Conservation (phyloP, 1,139 yeast genomes). For the Geotrichum klebahnii region DNA sequence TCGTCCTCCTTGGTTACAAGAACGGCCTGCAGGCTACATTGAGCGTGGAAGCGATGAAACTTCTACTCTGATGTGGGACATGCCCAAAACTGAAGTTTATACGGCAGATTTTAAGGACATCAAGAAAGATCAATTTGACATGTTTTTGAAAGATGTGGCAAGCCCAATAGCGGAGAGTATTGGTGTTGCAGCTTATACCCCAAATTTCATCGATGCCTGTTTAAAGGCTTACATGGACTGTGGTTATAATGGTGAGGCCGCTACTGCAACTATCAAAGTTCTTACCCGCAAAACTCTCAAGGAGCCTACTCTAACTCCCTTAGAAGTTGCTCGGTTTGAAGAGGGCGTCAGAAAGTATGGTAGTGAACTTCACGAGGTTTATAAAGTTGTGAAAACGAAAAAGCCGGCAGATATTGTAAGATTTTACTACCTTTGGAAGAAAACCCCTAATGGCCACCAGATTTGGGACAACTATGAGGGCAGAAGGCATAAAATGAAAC, state of each 20-base stretch:
- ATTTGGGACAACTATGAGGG: constrained; percentile 87
- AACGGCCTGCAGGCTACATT: constrained; percentile 72
- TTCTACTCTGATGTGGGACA: constrained; percentile 64
- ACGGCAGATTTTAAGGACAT: constrained; percentile 25
- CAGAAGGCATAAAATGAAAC: constrained; percentile 52
- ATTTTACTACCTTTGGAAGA: constrained; percentile 87
- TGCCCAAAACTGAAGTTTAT: constrained; percentile 31
- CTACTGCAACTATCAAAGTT: constrained; percentile 43
- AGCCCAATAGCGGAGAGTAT: constrained; percentile 53
- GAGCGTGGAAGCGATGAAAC: constrained; percentile 83
- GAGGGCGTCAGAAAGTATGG: constrained; percentile 71
- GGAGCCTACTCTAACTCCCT: constrained; percentile 69
- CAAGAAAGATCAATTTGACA: constrained; percentile 41
- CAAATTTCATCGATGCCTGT: constrained; percentile 77
- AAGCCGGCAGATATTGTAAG: constrained; percentile 74
- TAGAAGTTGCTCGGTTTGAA: constrained; percentile 68
- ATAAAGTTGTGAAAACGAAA: constrained; percentile 63
- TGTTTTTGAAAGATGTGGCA: constrained; percentile 52
- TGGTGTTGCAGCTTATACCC: constrained; percentile 48
- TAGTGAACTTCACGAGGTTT: constrained; percentile 73
- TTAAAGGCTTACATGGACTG: constrained; percentile 52
- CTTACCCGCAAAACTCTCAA: constrained; percentile 57
- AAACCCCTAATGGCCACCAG: constrained; percentile 64
- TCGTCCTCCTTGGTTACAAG: constrained; percentile 73
- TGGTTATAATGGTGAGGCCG: constrained; percentile 48